Percentiles rank a stretch among this genome's conserved stretches.
These are phyloP conservation scores for Colletotrichum incanum DNA, from an alignment of 2,329 filamentous ascomycete species.

Conservation along the genomic window DNA sequence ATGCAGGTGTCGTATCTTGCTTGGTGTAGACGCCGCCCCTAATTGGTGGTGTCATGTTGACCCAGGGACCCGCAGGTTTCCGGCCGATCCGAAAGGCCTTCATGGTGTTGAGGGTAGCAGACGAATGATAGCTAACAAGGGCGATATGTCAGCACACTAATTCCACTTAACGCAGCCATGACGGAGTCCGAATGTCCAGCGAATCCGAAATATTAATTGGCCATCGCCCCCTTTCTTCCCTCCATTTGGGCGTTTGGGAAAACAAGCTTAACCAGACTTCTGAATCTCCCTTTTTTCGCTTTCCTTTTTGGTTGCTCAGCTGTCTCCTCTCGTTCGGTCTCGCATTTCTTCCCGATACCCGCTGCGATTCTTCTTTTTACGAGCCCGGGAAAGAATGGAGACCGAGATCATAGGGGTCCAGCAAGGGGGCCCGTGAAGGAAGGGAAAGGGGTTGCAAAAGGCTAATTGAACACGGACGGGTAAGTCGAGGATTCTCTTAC, in stretches of 20 bases:
- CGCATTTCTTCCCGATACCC: constrained; percentile 9
- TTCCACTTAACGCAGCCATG: constrained; percentile 35
- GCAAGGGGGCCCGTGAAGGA: neutral
- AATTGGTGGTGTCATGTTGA: constrained; percentile 73
- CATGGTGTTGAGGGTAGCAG: constrained; percentile 69
- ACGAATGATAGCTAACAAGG: constrained; percentile 69
- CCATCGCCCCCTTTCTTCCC: constrained; percentile 19
- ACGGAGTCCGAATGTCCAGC: constrained; percentile 26
- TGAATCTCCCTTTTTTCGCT: constrained; percentile 21
- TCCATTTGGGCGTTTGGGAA: neutral
- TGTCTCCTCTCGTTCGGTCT: neutral
- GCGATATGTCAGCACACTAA: constrained; percentile 49
- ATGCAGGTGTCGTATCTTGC: constrained; percentile 38
- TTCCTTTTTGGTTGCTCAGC: neutral
- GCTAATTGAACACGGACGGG: constrained; percentile 14
- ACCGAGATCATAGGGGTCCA: neutral
- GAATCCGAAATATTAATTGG: constrained; percentile 34
- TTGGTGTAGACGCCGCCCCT: constrained; percentile 62
- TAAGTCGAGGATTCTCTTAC: constrained; percentile 56
- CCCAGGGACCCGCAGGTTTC: constrained; percentile 68
- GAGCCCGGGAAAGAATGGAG: constrained; percentile 5
- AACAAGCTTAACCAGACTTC: constrained; percentile 42
- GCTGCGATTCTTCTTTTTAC: neutral
- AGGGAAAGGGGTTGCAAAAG: neutral
- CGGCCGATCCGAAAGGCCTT: constrained; percentile 73